Evolutionary conservation across 2,329 filamentous ascomycete genomes (phyloP), one percentile per base, ranked within the genome.

Genomic region (Ascochyta viciae-villosae): DNA sequence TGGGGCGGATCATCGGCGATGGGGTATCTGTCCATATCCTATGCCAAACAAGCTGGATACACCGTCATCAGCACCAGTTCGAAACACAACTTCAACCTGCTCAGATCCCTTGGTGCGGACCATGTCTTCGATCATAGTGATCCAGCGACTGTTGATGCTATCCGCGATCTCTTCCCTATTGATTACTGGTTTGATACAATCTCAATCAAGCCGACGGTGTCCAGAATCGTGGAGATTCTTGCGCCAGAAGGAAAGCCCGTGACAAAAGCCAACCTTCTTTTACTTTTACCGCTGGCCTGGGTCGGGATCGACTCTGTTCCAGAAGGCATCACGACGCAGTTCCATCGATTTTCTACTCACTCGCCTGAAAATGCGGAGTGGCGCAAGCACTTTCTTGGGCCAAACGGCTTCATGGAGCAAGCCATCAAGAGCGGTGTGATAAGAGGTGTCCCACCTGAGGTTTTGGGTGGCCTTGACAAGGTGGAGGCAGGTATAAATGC

Each of bases 1-100:
- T 82, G 77, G 76, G 79, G 77, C 26, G 78, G 78, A 26, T 80
- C 77, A 34, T 80, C 78, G 74, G 69, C 65, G 68, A 63, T 61
- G 60, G 63, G 74, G 65, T 47, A 78, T 12, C 53, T 67, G 4
- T 64, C 63, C 22, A 70, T 68, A 22, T 63, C 62, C 4, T 67
- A 69, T n/a, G 60, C 66, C 5, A 70, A 68, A 34, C 59, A 54
- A 54, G 63, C 64, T 6, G 58, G 67, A 3, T 66, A 66, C 39
- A 69, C 58, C 4, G 63, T 67, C 12, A 64, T 69, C 7, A 63
- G 49, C 29, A 70, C 65, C 0, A 60, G 54, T 35, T 65, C 62
- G 12, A 58, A 60, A 12, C 67, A 65, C 31, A 71, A 67, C 37
- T 60, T 65, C 41, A 39, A 44, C 10, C 49, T 69, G 12, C 26